phyloP scores from a whole-genome alignment of 257 asterid genomes.

The Solanum acaule region DNA sequence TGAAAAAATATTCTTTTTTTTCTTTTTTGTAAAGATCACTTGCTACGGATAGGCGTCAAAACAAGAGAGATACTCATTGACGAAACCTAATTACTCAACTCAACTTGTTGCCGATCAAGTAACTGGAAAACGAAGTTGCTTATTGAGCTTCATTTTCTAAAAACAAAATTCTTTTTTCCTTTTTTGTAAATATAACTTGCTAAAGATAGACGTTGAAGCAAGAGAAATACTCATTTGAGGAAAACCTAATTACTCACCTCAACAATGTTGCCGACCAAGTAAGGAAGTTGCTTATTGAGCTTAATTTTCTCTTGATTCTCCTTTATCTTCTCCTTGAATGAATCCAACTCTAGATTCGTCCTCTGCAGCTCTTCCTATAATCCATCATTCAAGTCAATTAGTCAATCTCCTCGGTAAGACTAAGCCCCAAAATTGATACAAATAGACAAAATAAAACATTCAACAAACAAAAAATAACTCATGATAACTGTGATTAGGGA shows the following conservation, averaged over 20 bases:
- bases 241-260: constrained; percentile 34
- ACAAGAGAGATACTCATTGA: not conserved
- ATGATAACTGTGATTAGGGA: not conserved
- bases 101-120: constrained; percentile 83
- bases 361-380: constrained; percentile 75
- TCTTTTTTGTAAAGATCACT: too few species aligned
- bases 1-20: too few species aligned
- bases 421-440: not conserved
- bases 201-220: not conserved
- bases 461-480: not conserved
- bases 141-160: constrained; percentile 67
- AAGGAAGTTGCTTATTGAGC: constrained; percentile 85
- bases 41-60: not conserved
- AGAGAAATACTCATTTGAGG: not conserved
- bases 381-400: not conserved
- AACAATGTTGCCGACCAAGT: constrained; percentile 83
- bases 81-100: constrained; percentile 19
- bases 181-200: not conserved
- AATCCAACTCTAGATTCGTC: constrained; percentile 68
- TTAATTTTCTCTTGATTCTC: constrained; percentile 87
- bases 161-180: not conserved
- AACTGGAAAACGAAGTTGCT: constrained; percentile 64
- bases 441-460: not conserved
- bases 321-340: constrained; percentile 72
- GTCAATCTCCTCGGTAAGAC: not conserved